These are phyloP conservation scores for Tuber brumale DNA, from an alignment of 495 filamentous ascomycete species.

Conservation along the genomic window DNA sequence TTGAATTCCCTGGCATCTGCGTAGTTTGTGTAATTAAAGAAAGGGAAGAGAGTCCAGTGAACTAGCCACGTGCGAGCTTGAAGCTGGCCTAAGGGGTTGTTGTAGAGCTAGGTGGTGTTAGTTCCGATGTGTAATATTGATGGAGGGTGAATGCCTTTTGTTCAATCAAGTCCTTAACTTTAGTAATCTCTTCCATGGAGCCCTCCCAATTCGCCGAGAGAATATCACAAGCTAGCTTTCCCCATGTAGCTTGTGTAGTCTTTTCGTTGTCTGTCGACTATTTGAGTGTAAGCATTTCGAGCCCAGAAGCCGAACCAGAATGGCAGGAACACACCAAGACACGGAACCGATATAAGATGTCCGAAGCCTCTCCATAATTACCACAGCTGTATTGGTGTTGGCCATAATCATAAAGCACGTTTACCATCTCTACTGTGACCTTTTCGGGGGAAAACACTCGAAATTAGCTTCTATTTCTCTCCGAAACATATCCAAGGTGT, in stretches of 20 bases:
- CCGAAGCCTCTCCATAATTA: constrained; percentile 78
- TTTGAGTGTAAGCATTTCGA: constrained; percentile 29
- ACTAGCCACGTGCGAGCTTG: constrained; percentile 92
- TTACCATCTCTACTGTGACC: constrained; percentile 89
- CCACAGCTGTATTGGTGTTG: constrained; percentile 95
- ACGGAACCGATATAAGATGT: constrained; percentile 90
- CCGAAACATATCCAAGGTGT: constrained; percentile 3
- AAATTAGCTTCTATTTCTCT: constrained; percentile 26
- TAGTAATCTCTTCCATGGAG: constrained; percentile 91
- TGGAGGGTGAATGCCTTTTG: constrained; percentile 37
- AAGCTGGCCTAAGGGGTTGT: constrained; percentile 89
- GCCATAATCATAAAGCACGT: constrained; percentile 87
- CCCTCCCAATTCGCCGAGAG: constrained; percentile 86
- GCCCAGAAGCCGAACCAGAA: background rate
- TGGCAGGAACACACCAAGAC: constrained; percentile 52
- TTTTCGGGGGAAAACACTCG: constrained; percentile 31
- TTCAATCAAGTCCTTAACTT: constrained; percentile 89
- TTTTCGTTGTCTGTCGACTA: constrained; percentile 92
- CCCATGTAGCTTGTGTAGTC: constrained; percentile 89
- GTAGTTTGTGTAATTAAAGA: constrained; percentile 91
- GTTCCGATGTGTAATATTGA: background rate
- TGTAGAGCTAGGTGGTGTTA: constrained; percentile 66
- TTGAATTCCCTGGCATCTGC: constrained; percentile 61
- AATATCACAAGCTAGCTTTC: constrained; percentile 90
- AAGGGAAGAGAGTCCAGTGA: constrained; percentile 97